phyloP scores from a whole-genome alignment of 495 filamentous ascomycete genomes.

The Thermothielavioides terrestris region DNA sequence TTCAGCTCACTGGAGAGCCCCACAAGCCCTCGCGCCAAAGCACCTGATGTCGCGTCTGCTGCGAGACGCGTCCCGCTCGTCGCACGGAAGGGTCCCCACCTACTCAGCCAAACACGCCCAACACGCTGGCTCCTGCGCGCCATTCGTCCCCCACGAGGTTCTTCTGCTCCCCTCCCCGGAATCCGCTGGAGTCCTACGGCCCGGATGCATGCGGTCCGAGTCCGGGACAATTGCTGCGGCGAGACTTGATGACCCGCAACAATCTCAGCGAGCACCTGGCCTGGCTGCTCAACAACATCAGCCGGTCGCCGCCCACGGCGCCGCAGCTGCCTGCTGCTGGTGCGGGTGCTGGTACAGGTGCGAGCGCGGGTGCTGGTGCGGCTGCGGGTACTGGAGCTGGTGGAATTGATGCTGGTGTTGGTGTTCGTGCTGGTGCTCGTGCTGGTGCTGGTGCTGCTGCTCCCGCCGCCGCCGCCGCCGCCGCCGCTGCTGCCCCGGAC shows the following conservation, averaged over 20 bases:
- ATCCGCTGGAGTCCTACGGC: constrained; percentile 11
- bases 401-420: no score
- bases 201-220: constrained; percentile 25
- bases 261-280: constrained; percentile 14
- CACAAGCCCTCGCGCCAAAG: background rate
- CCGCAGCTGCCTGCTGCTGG: constrained; percentile 24
- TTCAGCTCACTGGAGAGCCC: background rate
- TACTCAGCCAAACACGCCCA: constrained; percentile 16
- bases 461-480: constrained; percentile 25
- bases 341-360: no score
- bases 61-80: constrained; percentile 10
- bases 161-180: background rate
- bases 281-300: constrained; percentile 28
- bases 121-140: constrained; percentile 3
- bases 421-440: no score
- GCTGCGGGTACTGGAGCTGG: no score
- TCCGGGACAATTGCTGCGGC: constrained; percentile 28
- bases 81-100: constrained; percentile 6
- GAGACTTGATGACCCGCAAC: constrained; percentile 54
- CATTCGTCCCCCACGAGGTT: background rate
- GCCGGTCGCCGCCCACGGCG: constrained; percentile 24
- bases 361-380: no score
- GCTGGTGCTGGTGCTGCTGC: no score
- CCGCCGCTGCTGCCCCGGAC: constrained; percentile 17
- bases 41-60: constrained; percentile 23